These are phyloP conservation scores for Solanum paucissectum DNA, from an alignment of 257 asterid genomes.

Conservation along the genomic window DNA sequence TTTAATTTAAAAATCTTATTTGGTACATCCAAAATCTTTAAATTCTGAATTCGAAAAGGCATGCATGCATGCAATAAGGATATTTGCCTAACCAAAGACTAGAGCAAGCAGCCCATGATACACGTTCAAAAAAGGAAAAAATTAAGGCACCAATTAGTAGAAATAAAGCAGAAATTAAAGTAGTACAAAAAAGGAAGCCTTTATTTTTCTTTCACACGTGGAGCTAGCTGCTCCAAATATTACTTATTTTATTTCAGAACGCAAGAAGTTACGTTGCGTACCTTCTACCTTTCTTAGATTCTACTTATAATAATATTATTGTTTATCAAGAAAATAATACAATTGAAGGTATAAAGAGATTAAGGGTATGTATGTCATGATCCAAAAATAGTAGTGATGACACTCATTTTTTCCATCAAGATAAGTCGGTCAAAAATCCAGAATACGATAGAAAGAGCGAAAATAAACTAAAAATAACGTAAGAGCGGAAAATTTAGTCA, in stretches of 20 bases:
- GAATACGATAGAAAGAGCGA: not conserved
- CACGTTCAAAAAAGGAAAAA: not conserved
- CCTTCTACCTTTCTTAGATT: not conserved
- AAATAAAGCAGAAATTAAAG: not conserved
- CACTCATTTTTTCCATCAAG: not conserved
- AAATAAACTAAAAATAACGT: not conserved
- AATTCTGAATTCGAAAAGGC: not conserved
- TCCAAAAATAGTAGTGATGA: not conserved
- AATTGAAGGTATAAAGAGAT: not conserved
- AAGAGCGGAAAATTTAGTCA: not conserved
- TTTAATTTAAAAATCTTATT: too few relatives aligned
- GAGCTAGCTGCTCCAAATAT: not conserved
- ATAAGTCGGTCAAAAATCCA: not conserved
- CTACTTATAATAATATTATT: too few relatives aligned
- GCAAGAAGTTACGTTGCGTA: not conserved
- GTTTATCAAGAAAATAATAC: too few relatives aligned
- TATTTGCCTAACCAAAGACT: not conserved
- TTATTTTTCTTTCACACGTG: not conserved
- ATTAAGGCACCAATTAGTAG: not conserved
- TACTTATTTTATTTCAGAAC: not conserved
- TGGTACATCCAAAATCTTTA: not conserved
- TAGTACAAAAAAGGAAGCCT: not conserved
- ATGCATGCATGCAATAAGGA: not conserved
- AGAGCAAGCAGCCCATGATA: not conserved
- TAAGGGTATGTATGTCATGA: not conserved